Base-by-base conservation (phyloP, 1,284 basidiomycete species). In the Sporisorium scitamineum region DNA sequence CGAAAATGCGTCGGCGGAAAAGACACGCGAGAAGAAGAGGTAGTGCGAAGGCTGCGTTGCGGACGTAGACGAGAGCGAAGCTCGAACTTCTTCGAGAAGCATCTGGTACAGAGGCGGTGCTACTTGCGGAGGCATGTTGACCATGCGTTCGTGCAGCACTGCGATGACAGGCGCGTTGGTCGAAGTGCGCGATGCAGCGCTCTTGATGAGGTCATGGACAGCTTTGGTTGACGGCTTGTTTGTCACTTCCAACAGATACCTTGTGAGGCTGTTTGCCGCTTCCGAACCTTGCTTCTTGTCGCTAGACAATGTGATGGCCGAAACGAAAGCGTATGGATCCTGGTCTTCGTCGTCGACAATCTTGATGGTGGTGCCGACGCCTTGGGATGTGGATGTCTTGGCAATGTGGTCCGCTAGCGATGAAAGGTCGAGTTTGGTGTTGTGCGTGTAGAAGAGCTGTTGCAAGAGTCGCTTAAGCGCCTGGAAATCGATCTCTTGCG, bases 381-480 rank as follows among this genome's bases (percentile, higher is more conserved):
- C 78, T 37, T 70, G 48, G 3, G 45, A 44, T 5, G 67, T 65
- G 8, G 73, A 78, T 0, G 66, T 64, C 44, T 73, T 57, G 51
- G 82, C 69, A 3, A 80, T 47, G 29, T 73, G 59, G 34, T 82
- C 78, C 7, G 80, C 78, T 39, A 83, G 47, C 0, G 63, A 51
- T 9, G 66, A 63, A 6, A 84, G 61, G 47, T 84, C 70, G 31
- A 84, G 54, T 31, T 79, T 71, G 44, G 75, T 71, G 24, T 81
- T 71, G 70, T 84, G 80, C n/a, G 83, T 84, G 59, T 82, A 82
- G 64, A 80, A 84, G 26, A 84, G 80, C 69, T 84, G 83, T 54
- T 82, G 80, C 61, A 80, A 61, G 26, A 84, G 81, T 2, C 83
- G 72, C 59, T 80, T 81, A 26, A 84, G 57, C 9, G 83, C 82